These are phyloP conservation scores for Ophiostoma perfectum DNA, from an alignment of 2,329 filamentous ascomycete species.

Conservation along the genomic window DNA sequence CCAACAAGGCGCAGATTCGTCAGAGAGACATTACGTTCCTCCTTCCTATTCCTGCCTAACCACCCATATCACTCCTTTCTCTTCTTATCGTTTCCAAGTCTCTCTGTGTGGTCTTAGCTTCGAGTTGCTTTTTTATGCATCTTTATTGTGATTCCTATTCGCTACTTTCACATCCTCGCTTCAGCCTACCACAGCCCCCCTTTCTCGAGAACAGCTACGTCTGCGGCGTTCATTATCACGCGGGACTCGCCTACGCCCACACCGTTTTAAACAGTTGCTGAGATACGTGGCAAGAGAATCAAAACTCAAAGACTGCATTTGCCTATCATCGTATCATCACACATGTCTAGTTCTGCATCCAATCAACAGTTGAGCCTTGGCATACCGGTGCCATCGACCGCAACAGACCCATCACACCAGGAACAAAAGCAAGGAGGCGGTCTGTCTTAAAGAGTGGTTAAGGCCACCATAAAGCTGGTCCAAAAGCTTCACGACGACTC, in stretches of 20 bases:
- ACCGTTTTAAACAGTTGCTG: not conserved
- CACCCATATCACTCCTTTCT: not conserved
- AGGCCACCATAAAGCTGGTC: not conserved
- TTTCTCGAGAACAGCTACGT: not conserved
- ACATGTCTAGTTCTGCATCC: not conserved
- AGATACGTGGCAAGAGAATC: not conserved
- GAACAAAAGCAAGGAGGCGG: not conserved
- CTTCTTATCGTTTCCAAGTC: not conserved
- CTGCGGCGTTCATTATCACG: not conserved
- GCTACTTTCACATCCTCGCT: not conserved
- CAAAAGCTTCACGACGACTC: not conserved
- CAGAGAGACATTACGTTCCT: not conserved
- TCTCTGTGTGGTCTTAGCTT: not conserved
- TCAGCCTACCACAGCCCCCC: not conserved
- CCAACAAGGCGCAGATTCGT: not conserved
- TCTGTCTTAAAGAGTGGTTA: not conserved
- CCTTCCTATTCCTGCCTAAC: not conserved
- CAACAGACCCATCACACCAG: not conserved
- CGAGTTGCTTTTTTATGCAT: not conserved
- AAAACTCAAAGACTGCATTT: not conserved
- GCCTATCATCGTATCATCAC: not conserved
- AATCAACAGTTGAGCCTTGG: not conserved
- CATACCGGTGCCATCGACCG: not conserved
- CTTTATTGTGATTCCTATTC: not conserved
- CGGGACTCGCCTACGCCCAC: conserved; percentile 5